Percentiles rank a stretch among this genome's conserved stretches.
Evolutionary conservation across 2,329 filamentous ascomycete genomes (phyloP).

Genomic region (Alternaria ventricosa): DNA sequence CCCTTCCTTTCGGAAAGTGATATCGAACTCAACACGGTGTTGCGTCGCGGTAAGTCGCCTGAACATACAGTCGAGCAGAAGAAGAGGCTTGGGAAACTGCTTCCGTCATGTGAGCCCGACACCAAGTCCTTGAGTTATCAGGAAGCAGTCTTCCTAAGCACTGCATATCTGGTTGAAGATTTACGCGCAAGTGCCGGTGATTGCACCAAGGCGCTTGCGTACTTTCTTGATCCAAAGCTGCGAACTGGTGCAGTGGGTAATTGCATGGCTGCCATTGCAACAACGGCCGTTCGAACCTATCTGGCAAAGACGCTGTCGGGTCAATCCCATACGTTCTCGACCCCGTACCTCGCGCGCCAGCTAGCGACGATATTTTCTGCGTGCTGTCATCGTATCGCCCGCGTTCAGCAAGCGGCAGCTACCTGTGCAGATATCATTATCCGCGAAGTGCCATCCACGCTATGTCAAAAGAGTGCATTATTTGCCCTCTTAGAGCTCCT

Average conservation of each 20-base stretch:
- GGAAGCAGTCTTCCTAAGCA: slow-evolving; percentile 89
- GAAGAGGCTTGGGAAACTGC: slow-evolving; percentile 72
- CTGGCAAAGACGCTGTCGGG: slow-evolving; percentile 76
- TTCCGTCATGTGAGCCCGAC: slow-evolving; percentile 78
- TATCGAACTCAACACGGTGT: slow-evolving; percentile 92
- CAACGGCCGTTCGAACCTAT: slow-evolving; percentile 80
- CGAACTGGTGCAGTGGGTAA: slow-evolving; percentile 65
- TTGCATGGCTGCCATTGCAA: slow-evolving; percentile 68
- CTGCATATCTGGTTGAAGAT: slow-evolving; percentile 87
- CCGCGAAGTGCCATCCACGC: slow-evolving; percentile 79
- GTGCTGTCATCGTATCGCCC: slow-evolving; percentile 92
- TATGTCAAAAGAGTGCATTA: slow-evolving; percentile 88
- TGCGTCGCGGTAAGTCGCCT: slow-evolving; percentile 82
- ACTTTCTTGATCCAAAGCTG: slow-evolving; percentile 92
- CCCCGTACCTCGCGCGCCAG: slow-evolving; percentile 87
- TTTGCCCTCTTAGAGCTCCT: slow-evolving; percentile 92
- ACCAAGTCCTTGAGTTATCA: slow-evolving; percentile 85
- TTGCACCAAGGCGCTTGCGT: slow-evolving; percentile 86
- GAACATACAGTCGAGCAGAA: slow-evolving; percentile 83
- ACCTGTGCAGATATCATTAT: slow-evolving; percentile 86
- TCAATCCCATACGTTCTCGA: slow-evolving; percentile 79
- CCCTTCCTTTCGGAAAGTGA: slow-evolving; percentile 93
- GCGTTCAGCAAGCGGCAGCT: slow-evolving; percentile 87
- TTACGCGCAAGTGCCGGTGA: slow-evolving; percentile 85
- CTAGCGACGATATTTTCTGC: slow-evolving; percentile 83